Percentiles rank a stretch among this genome's conserved stretches.
These are phyloP conservation scores for Cryptococcus sp. DNA, from an alignment of 1,284 basidiomycete genomes.

Conservation along the genomic window DNA sequence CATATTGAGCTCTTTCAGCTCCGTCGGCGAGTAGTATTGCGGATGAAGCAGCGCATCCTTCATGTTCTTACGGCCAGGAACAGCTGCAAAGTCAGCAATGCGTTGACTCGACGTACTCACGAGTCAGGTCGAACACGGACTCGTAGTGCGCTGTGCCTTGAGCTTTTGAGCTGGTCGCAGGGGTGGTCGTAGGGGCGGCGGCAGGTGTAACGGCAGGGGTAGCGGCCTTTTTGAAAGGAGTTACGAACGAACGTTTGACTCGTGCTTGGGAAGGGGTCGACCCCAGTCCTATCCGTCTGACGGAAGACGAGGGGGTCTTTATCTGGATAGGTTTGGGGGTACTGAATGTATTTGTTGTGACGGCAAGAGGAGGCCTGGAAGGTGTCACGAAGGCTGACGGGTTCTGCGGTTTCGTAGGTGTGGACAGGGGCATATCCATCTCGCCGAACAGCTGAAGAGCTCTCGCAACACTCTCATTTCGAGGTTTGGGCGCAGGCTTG, in stretches of 20 bases:
- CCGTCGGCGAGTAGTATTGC: conserved; percentile 58
- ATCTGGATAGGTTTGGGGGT: conserved; percentile 28
- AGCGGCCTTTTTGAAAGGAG: conserved; percentile 45
- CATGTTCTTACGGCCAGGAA: conserved; percentile 28
- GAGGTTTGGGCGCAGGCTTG: conserved; percentile 2
- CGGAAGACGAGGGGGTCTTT: conserved; percentile 31
- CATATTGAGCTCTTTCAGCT: conserved; percentile 66
- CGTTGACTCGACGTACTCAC: conserved; percentile 27
- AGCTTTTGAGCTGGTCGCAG: background rate
- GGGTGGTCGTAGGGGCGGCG: background rate
- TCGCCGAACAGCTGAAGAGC: conserved; percentile 8
- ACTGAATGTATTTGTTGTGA: conserved; percentile 36
- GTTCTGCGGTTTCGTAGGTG: background rate
- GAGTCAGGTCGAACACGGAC: conserved; percentile 45
- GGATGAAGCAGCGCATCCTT: conserved; percentile 57
- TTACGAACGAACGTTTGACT: conserved; percentile 36
- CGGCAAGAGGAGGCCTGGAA: conserved; percentile 26
- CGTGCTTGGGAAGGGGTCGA: conserved; percentile 28
- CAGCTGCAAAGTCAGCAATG: conserved; percentile 19
- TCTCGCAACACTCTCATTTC: conserved; percentile 4
- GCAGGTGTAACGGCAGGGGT: conserved; percentile 4
- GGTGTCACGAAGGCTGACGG: conserved; percentile 13
- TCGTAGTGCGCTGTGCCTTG: conserved; percentile 1
- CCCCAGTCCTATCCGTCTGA: conserved; percentile 46
- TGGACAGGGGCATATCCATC: conserved; percentile 3